Evolutionary conservation across 1,284 basidiomycete genomes (phyloP).

Genomic region (Neonothopanus nambi): DNA sequence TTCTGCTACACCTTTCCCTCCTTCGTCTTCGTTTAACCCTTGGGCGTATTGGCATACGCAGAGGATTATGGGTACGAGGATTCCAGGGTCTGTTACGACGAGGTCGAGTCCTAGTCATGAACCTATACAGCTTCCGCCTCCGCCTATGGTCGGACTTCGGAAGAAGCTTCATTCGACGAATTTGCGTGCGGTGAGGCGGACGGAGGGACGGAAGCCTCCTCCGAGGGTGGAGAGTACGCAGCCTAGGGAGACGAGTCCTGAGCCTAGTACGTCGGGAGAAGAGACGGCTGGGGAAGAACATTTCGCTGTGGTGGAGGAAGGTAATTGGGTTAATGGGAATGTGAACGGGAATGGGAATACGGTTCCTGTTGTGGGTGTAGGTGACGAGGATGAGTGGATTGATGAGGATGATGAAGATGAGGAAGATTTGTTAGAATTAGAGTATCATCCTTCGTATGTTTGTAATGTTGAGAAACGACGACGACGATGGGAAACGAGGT

Average conservation of each 20-base stretch:
- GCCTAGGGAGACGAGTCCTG: slow-evolving; percentile 75
- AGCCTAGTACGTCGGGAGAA: slow-evolving; percentile 57
- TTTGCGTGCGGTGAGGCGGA: slow-evolving; percentile 19
- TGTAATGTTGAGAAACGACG: slow-evolving; percentile 64
- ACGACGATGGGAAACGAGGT: slow-evolving; percentile 69
- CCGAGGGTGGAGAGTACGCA: slow-evolving; percentile 79
- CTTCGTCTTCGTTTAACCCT: slow-evolving; percentile 52
- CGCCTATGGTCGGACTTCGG: slow-evolving; percentile 34
- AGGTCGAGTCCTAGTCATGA: slow-evolving; percentile 77
- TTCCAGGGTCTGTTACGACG: slow-evolving; percentile 50
- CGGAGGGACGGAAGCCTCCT: slow-evolving; percentile 50
- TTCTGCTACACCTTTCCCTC: slow-evolving; percentile 66
- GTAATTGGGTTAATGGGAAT: slow-evolving; percentile 35
- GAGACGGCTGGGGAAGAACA: slow-evolving; percentile 56
- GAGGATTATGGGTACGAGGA: slow-evolving; percentile 38
- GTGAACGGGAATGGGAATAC: slow-evolving; percentile 12
- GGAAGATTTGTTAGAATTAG: slow-evolving; percentile 70
- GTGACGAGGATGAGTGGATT: slow-evolving; percentile 63
- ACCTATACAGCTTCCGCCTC: slow-evolving; percentile 57
- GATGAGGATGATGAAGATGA: slow-evolving; percentile 74
- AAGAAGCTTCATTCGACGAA: slow-evolving; percentile 27
- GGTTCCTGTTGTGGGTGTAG: slow-evolving; percentile 11
- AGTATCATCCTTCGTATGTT: slow-evolving; percentile 73
- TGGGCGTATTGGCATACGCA: slow-evolving; percentile 66
- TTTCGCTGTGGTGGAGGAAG: slow-evolving; percentile 38